phyloP scores from a whole-genome alignment of 2,329 filamentous ascomycete species.

The Claviceps sp. region DNA sequence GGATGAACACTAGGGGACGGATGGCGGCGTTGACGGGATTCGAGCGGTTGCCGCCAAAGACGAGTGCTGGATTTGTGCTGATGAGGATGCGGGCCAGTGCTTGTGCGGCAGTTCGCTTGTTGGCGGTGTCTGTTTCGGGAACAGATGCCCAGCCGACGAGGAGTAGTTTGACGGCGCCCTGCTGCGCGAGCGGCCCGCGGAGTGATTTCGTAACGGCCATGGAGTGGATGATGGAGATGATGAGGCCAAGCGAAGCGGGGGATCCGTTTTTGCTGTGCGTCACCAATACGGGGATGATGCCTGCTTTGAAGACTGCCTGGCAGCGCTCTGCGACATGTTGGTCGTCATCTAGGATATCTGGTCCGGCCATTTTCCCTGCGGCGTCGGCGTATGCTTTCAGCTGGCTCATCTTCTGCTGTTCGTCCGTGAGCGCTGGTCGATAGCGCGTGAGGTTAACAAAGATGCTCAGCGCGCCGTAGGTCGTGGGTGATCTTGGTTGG shows the following conservation, averaged over 20 bases:
- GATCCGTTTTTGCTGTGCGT: conserved; percentile 63
- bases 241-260: conserved; percentile 54
- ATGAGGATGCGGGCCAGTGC: conserved; percentile 77
- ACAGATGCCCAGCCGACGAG: conserved; percentile 56
- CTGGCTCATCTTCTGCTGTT: conserved; percentile 83
- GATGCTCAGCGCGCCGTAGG: conserved; percentile 79
- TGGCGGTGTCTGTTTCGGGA: conserved; percentile 32
- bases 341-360: conserved; percentile 62
- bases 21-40: conserved; percentile 69
- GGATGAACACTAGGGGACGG: conserved; percentile 62
- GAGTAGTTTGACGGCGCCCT: conserved; percentile 81
- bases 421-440: conserved; percentile 63
- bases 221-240: conserved; percentile 63
- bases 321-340: conserved; percentile 65
- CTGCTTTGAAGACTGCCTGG: conserved; percentile 63
- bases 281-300: conserved; percentile 63
- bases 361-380: conserved; percentile 47
- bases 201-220: conserved; percentile 62
- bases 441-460: conserved; percentile 77
- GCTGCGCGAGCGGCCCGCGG: conserved; percentile 72
- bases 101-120: conserved; percentile 55
- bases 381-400: conserved; percentile 91
- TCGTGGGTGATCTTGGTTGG: conserved; percentile 51
- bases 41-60: conserved; percentile 68
- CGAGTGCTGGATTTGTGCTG: conserved; percentile 68